phyloP scores from a whole-genome alignment of 2,329 filamentous ascomycete genomes.

The Colletotrichum neosansevieriae region DNA sequence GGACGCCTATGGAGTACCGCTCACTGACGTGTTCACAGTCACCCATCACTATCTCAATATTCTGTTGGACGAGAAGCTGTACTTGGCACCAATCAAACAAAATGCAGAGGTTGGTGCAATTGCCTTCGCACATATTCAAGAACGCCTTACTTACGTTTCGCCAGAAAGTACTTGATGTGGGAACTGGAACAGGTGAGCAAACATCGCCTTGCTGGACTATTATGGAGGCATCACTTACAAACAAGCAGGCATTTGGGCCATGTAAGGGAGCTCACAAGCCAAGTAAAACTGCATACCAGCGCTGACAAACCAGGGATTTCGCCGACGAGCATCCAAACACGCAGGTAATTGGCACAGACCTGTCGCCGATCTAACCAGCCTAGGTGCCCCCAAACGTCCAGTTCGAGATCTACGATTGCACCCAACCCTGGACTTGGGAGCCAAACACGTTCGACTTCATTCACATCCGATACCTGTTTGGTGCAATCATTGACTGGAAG shows the following conservation, averaged over 20 bases:
- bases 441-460: slow-evolving; percentile 69
- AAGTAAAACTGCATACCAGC: background rate
- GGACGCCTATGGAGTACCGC: background rate
- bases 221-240: background rate
- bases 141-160: background rate
- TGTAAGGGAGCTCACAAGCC: slow-evolving; percentile 10
- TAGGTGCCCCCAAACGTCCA: slow-evolving; percentile 43
- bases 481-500: slow-evolving; percentile 67
- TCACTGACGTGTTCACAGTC: background rate
- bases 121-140: background rate
- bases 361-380: slow-evolving; percentile 30
- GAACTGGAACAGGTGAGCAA: slow-evolving; percentile 39
- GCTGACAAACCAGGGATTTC: slow-evolving; percentile 22
- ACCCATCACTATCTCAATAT: slow-evolving; percentile 45
- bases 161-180: slow-evolving; percentile 41
- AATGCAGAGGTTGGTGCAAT: background rate
- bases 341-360: slow-evolving; percentile 25
- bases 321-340: slow-evolving; percentile 29
- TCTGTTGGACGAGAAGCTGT: slow-evolving; percentile 43
- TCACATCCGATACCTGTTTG: slow-evolving; percentile 68
- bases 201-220: background rate
- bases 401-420: slow-evolving; percentile 61
- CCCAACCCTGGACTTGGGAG: slow-evolving; percentile 62
- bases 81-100: slow-evolving; percentile 23
- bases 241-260: slow-evolving; percentile 33